A percentile compares a stretch with the other conserved stretches of the same genome.
Conservation (phyloP, 1,284 basidiomycete species). For the Boletus hoseneyae region DNA sequence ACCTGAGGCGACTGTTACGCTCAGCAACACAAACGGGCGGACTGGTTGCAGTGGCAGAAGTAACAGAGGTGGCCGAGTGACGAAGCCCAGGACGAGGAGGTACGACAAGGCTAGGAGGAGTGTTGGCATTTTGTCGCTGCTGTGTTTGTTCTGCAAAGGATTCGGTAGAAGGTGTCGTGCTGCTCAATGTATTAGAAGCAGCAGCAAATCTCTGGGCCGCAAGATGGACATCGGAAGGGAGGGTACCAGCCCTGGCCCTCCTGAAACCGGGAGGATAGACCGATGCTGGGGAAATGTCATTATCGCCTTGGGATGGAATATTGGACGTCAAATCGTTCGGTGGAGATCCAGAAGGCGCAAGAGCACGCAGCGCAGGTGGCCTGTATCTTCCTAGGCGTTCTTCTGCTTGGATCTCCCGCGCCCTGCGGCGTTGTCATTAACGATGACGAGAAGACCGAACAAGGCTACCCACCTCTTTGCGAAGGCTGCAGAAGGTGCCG, state of each 20-base stretch:
- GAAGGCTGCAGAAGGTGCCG: conserved; percentile 83
- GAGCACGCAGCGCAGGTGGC: conserved; percentile 74
- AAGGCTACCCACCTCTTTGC: conserved; percentile 66
- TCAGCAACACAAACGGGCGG: conserved; percentile 57
- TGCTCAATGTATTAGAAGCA: conserved; percentile 55
- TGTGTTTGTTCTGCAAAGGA: conserved; percentile 60
- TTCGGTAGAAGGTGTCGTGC: conserved; percentile 57
- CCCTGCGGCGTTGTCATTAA: conserved; percentile 43
- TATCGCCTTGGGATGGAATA: conserved; percentile 55
- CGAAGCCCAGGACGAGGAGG: conserved; percentile 68
- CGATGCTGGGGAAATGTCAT: conserved; percentile 57
- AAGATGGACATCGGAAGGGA: conserved; percentile 84
- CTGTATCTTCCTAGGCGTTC: conserved; percentile 69
- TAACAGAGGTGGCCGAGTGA: conserved; percentile 53
- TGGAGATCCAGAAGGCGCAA: conserved; percentile 66
- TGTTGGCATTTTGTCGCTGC: conserved; percentile 42
- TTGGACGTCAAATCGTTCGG: conserved; percentile 61
- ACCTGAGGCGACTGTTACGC: conserved; percentile 79
- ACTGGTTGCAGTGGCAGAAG: conserved; percentile 56
- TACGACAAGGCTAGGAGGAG: conserved; percentile 42
- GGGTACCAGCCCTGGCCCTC: conserved; percentile 84
- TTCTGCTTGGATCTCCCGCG: conserved; percentile 78
- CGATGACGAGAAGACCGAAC: conserved; percentile 13
- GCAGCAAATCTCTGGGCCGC: conserved; percentile 80
- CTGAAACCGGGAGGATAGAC: conserved; percentile 77